Evolutionary conservation across 208 protist genomes (phyloP).

Genomic region (Angomonas deanei): DNA sequence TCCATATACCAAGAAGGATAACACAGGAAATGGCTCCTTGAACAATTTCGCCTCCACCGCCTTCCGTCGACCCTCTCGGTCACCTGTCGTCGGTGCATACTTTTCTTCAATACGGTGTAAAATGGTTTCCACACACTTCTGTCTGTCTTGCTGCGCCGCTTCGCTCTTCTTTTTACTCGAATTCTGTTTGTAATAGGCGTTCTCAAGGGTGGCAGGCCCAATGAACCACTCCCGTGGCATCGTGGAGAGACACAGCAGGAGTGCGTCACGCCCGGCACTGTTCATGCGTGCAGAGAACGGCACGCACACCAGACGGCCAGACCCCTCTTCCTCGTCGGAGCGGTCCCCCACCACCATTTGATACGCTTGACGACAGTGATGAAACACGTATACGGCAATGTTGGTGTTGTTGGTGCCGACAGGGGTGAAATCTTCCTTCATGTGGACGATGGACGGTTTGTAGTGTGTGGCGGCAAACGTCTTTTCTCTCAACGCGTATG

Average conservation of each 20-base stretch:
- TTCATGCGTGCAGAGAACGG: not conserved
- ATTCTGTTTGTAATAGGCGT: too few relatives aligned
- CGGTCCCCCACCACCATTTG: not conserved
- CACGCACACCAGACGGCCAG: not conserved
- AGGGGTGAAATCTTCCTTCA: too few relatives aligned
- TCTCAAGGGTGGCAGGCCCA: not conserved
- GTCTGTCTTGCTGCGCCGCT: too few relatives aligned
- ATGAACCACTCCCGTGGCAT: not conserved
- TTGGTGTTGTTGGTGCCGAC: too few relatives aligned
- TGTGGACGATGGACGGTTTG: too few relatives aligned
- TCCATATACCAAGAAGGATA: not conserved
- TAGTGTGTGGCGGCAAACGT: not conserved
- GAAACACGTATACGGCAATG: not conserved
- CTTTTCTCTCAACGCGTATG: not conserved
- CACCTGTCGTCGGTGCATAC: not conserved
- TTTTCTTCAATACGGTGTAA: not conserved
- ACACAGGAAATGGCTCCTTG: constrained; percentile 2
- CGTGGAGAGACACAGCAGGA: not conserved
- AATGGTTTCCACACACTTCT: not conserved
- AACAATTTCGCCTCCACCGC: not conserved
- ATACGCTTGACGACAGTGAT: not conserved
- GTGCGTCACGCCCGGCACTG: not conserved
- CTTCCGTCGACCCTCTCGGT: not conserved
- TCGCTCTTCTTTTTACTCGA: too few relatives aligned
- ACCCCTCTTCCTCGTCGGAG: not conserved